These are phyloP conservation scores for Penicillium cinerascens DNA, from an alignment of 495 filamentous ascomycete species.

Conservation along the genomic window DNA sequence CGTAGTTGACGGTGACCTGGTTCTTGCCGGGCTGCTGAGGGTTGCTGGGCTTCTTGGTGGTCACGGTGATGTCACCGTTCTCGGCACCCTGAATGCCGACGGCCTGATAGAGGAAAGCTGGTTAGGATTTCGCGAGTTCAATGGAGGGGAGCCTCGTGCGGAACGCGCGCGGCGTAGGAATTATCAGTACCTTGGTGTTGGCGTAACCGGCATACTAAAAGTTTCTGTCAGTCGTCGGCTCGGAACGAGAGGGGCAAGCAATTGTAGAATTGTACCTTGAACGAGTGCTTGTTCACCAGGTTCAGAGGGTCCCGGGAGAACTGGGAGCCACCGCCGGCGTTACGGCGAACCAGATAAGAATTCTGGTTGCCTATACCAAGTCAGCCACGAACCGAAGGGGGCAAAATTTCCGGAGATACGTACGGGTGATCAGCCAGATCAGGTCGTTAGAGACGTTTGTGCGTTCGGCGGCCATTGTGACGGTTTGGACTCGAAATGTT, in stretches of 20 bases:
- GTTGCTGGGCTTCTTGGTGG: slow-evolving; percentile 75
- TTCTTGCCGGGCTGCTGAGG: slow-evolving; percentile 64
- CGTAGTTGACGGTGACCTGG: slow-evolving; percentile 61
- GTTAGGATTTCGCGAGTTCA: slow-evolving; percentile 2
- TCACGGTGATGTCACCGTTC: slow-evolving; percentile 69
- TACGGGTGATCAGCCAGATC: slow-evolving; percentile 88
- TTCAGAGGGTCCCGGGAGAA: slow-evolving; percentile 95
- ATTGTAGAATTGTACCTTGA: slow-evolving; percentile 63
- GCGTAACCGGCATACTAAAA: slow-evolving; percentile 80
- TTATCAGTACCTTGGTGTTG: slow-evolving; percentile 77
- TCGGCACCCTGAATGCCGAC: slow-evolving; percentile 66
- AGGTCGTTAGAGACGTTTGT: slow-evolving; percentile 77
- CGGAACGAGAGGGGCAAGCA: background rate
- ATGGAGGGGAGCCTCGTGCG: background rate
- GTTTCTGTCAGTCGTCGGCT: slow-evolving; percentile 1
- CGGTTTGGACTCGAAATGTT: slow-evolving; percentile 25
- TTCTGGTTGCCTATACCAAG: slow-evolving; percentile 65
- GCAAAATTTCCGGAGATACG: slow-evolving; percentile 32
- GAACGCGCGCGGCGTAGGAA: background rate
- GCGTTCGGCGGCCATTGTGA: slow-evolving; percentile 47
- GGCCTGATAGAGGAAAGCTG: slow-evolving; percentile 52
- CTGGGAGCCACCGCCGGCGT: slow-evolving; percentile 65
- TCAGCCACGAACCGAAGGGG: slow-evolving; percentile 17
- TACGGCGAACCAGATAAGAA: slow-evolving; percentile 86
- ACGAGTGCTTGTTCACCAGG: slow-evolving; percentile 80